A percentile compares a stretch with the other conserved stretches of the same genome.
Evolutionary conservation across 2,329 filamentous ascomycete species (phyloP).

Genomic region (Ceratocystis variospora): DNA sequence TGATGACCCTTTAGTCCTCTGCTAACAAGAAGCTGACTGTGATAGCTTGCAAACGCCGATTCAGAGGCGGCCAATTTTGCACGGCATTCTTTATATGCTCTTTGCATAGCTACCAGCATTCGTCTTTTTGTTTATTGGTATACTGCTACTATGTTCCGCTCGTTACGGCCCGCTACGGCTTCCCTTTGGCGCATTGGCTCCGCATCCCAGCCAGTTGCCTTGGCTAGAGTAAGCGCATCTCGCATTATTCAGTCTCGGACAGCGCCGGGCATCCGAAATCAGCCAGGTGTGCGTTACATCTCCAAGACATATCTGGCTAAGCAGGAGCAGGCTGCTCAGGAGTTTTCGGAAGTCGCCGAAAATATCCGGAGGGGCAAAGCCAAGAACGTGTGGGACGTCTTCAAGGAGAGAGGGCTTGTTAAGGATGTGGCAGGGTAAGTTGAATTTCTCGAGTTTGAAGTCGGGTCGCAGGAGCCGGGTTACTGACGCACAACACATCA

Average conservation of each 20-base stretch:
- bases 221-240: neutral
- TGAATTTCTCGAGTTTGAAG: constrained; percentile 20
- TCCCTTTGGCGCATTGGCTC: constrained; percentile 9
- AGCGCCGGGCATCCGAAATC: neutral
- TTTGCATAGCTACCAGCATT: neutral
- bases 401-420: constrained; percentile 59
- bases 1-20: neutral
- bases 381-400: constrained; percentile 44
- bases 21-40: neutral
- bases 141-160: constrained; percentile 14
- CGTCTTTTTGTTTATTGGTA: neutral
- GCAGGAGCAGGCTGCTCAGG: constrained; percentile 28
- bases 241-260: neutral
- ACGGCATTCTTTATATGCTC: neutral
- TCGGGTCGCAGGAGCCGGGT: neutral
- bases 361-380: constrained; percentile 37
- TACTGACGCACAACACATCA: constrained; percentile 20
- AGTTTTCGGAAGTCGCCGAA: constrained; percentile 37
- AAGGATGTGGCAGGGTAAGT: constrained; percentile 61
- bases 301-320: constrained; percentile 34
- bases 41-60: neutral
- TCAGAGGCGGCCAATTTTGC: neutral
- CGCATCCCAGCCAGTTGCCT: neutral
- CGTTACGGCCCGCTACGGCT: constrained; percentile 10
- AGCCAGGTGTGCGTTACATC: constrained; percentile 26